phyloP scores from a whole-genome alignment of 306 rosid species.

The Vigna nakashimae region DNA sequence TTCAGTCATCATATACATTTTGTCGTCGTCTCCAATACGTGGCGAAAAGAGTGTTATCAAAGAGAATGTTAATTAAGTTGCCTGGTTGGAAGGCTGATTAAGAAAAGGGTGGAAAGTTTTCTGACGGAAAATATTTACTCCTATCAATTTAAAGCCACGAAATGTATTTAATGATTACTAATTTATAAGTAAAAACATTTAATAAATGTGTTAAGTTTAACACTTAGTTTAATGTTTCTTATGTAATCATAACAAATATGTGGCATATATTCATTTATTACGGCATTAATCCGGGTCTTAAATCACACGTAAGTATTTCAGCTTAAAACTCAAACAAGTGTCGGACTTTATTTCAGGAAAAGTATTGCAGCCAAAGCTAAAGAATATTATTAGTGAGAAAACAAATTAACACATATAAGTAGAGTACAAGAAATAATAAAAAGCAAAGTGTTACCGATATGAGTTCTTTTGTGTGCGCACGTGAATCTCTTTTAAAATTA shows the following conservation, averaged over 20 bases:
- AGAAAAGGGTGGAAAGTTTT: not conserved
- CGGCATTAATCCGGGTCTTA: constrained; percentile 40
- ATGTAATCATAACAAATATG: not conserved
- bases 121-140: not conserved
- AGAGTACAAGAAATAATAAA: constrained; percentile 8
- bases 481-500: not conserved
- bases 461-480: not conserved
- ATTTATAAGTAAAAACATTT: no score
- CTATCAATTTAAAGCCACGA: not conserved
- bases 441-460: not conserved
- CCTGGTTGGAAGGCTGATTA: not conserved
- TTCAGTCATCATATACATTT: not conserved
- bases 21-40: constrained; percentile 25
- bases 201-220: no score
- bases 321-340: constrained; percentile 29
- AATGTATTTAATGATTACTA: not conserved
- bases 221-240: not conserved
- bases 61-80: not conserved
- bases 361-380: constrained; percentile 28
- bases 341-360: constrained; percentile 39
- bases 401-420: constrained; percentile 13
- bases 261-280: constrained; percentile 32
- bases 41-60: not conserved
- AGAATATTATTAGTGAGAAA: not conserved
- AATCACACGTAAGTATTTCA: constrained; percentile 39